Evolutionary conservation across 345 rosid genomes (phyloP).

Genomic region (Eucalyptus polyanthemos): DNA sequence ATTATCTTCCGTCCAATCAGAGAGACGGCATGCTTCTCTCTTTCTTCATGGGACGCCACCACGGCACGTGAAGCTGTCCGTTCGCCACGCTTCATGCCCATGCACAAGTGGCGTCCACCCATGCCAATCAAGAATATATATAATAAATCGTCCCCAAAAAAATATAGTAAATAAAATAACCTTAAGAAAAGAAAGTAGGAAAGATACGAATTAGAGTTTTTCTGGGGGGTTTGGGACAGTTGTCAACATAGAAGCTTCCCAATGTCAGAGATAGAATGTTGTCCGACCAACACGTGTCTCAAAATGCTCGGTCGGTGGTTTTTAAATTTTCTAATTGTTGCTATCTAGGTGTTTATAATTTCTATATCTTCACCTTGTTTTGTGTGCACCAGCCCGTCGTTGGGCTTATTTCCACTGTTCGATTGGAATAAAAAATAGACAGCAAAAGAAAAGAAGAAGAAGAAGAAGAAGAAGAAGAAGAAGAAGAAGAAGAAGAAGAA

Average conservation of each 20-base stretch:
- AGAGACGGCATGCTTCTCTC: neutral
- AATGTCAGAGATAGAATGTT: neutral
- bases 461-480: neutral
- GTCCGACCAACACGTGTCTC: constrained; percentile 52
- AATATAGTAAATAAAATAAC: neutral
- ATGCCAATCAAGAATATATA: neutral
- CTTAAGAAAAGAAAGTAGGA: neutral
- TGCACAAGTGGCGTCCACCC: neutral
- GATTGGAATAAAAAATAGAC: neutral
- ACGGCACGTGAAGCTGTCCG: constrained; percentile 18
- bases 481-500: neutral
- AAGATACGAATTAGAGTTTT: neutral
- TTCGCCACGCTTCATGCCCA: neutral
- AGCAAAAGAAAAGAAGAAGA: neutral
- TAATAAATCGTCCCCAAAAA: neutral
- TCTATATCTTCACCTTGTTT: neutral
- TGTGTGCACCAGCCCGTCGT: neutral
- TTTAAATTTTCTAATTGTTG: neutral
- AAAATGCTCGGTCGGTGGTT: constrained; percentile 10
- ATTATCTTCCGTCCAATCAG: neutral
- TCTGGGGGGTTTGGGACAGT: neutral
- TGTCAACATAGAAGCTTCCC: neutral
- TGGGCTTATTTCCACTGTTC: neutral
- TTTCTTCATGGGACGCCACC: neutral
- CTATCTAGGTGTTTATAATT: neutral